phyloP scores from a whole-genome alignment of 352 stramenopile genomes.

The Globisporangium uncinulatum region DNA sequence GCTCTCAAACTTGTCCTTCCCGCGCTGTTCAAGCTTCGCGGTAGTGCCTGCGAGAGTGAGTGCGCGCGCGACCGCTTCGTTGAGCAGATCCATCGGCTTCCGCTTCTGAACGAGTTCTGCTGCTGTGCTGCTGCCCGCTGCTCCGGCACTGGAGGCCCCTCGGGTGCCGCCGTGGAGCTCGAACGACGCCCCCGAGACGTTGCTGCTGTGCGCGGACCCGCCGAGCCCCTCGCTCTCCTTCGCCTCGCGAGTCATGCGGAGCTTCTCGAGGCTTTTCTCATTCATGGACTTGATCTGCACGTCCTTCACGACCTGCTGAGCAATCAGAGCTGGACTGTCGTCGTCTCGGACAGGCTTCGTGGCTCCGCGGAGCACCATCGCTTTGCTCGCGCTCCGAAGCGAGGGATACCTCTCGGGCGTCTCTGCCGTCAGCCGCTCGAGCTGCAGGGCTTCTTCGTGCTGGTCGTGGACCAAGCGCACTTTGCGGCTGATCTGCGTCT shows the following conservation, averaged over 20 bases:
- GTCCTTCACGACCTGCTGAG: slow-evolving; percentile 80
- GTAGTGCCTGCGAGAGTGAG: slow-evolving; percentile 22
- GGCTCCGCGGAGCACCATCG: slow-evolving; percentile 48
- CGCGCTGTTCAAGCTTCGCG: slow-evolving; percentile 26
- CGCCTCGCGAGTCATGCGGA: slow-evolving; percentile 67
- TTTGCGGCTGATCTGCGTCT: slow-evolving; percentile 59
- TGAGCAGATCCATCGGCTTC: slow-evolving; percentile 57
- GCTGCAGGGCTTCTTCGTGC: slow-evolving; percentile 77
- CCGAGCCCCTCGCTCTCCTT: slow-evolving; percentile 41
- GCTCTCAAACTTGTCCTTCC: slow-evolving; percentile 63
- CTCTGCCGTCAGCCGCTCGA: slow-evolving; percentile 62
- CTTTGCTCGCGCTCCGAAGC: slow-evolving; percentile 54
- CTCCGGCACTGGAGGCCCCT: slow-evolving; percentile 12
- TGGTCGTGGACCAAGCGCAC: slow-evolving; percentile 55
- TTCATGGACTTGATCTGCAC: slow-evolving; percentile 90
- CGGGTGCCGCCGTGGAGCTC: slow-evolving; percentile 18
- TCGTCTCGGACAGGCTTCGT: slow-evolving; percentile 72
- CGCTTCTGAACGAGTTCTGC: slow-evolving; percentile 50
- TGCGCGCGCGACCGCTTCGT: slow-evolving; percentile 34
- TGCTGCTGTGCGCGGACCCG: slow-evolving; percentile 17
- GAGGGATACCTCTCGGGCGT: slow-evolving; percentile 56
- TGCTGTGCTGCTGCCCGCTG: slow-evolving; percentile 13
- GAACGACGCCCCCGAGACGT: slow-evolving; percentile 21
- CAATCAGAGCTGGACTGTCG: slow-evolving; percentile 42
- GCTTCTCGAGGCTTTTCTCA: slow-evolving; percentile 77